Conservation (phyloP, 768 basidiomycete genomes). For the Amanita fuliginea region DNA sequence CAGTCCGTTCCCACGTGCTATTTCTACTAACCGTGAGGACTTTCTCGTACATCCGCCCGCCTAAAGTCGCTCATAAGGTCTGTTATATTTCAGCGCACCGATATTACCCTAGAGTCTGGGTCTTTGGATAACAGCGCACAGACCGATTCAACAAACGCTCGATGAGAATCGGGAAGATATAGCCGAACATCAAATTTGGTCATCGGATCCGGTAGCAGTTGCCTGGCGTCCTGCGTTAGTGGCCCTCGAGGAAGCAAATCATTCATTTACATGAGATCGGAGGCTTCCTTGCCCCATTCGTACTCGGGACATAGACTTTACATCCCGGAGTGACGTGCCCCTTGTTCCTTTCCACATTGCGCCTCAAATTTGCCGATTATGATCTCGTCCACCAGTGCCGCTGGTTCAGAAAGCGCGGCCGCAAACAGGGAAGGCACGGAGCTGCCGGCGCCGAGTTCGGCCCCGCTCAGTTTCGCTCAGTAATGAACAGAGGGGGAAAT, state of each 20-base stretch:
- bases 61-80: constrained; percentile 11
- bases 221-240: constrained; percentile 7
- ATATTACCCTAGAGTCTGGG: constrained; percentile 33
- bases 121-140: constrained; percentile 33
- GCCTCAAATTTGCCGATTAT: constrained; percentile 46
- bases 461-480: constrained; percentile 54
- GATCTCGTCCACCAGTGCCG: constrained; percentile 41
- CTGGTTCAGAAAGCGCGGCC: constrained; percentile 30
- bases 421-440: constrained; percentile 57
- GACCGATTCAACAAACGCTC: constrained; percentile 40
- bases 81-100: constrained; percentile 20
- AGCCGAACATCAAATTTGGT: constrained; percentile 48
- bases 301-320: constrained; percentile 34
- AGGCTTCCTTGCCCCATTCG: constrained; percentile 51
- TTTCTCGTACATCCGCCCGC: constrained; percentile 52
- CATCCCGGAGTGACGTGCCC: constrained; percentile 24
- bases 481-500: constrained; percentile 55
- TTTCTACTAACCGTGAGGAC: constrained; percentile 41
- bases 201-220: constrained; percentile 11
- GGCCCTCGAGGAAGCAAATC: not conserved
- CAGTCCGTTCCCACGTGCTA: constrained; percentile 29
- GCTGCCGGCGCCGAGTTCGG: constrained; percentile 60
- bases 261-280: constrained; percentile 34
- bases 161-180: constrained; percentile 55
- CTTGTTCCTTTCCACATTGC: constrained; percentile 44